phyloP scores from a whole-genome alignment of 306 rosid genomes.

The Quillaja saponaria region DNA sequence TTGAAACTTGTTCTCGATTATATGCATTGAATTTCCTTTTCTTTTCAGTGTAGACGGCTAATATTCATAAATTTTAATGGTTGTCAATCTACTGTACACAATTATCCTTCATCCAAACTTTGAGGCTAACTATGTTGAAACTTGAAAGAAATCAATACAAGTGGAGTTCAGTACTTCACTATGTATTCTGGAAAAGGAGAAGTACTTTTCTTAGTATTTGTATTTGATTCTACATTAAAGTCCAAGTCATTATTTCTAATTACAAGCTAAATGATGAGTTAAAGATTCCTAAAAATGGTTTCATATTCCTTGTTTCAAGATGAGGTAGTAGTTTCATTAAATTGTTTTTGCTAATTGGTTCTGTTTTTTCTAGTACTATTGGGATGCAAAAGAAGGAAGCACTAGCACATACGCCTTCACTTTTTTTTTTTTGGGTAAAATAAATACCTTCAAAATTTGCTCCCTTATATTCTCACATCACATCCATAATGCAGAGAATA shows the following conservation, averaged over 20 bases:
- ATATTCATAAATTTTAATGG: too few relatives aligned
- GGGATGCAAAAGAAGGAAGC: constrained; percentile 26
- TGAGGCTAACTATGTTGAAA: too few relatives aligned
- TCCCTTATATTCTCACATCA: constrained; percentile 44
- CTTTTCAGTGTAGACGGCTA: too few relatives aligned
- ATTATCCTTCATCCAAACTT: too few relatives aligned
- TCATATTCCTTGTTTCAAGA: constrained; percentile 28
- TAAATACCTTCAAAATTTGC: too few relatives aligned
- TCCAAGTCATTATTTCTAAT: constrained; percentile 4
- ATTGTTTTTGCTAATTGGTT: constrained; percentile 21
- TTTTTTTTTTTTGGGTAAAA: constrained; percentile 42
- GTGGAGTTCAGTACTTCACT: too few relatives aligned
- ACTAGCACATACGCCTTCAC: constrained; percentile 43
- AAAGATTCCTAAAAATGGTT: constrained; percentile 22
- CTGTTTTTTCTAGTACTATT: constrained; percentile 21
- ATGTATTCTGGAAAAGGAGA: constrained; percentile 23
- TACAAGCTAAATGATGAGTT: constrained; percentile 29
- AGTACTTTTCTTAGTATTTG: constrained; percentile 20
- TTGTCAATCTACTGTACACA: too few relatives aligned
- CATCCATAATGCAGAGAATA: constrained; percentile 39
- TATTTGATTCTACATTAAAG: constrained; percentile 13
- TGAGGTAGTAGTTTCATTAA: too few relatives aligned
- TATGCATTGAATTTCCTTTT: too few relatives aligned
- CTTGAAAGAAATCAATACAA: too few relatives aligned
- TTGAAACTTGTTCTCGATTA: too few relatives aligned